Evolutionary conservation across 495 filamentous ascomycete genomes (phyloP).

Genomic region (Rusavskia elegans): DNA sequence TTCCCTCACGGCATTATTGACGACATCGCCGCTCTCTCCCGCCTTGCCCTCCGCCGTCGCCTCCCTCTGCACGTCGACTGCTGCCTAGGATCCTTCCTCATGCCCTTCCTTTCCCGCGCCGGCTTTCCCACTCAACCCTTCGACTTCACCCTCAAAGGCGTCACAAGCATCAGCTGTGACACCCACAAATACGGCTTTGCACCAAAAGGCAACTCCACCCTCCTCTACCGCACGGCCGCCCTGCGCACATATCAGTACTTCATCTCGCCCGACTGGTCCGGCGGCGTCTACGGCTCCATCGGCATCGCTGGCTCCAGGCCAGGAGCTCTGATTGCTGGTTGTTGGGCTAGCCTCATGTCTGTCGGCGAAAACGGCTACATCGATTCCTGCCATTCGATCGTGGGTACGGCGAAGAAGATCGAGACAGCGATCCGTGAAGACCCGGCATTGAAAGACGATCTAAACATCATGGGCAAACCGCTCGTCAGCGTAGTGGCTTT

Average conservation of each 20-base stretch:
- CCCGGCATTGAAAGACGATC: constrained; percentile 46
- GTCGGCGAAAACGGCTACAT: constrained; percentile 86
- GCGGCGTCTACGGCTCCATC: constrained; percentile 89
- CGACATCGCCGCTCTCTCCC: constrained; percentile 75
- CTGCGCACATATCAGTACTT: constrained; percentile 89
- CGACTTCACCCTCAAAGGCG: constrained; percentile 86
- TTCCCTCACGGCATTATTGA: constrained; percentile 98
- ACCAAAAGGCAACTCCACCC: constrained; percentile 84
- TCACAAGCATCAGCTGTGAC: constrained; percentile 89
- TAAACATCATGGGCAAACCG: constrained; percentile 70
- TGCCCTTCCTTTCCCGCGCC: constrained; percentile 80
- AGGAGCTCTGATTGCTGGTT: constrained; percentile 83
- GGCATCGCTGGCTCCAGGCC: constrained; percentile 81
- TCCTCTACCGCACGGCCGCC: constrained; percentile 69
- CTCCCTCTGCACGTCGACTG: constrained; percentile 93
- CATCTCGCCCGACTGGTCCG: constrained; percentile 85
- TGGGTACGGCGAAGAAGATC: constrained; percentile 74
- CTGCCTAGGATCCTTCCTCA: constrained; percentile 87
- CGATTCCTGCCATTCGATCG: constrained; percentile 66
- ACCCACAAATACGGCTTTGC: constrained; percentile 99
- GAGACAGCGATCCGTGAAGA: constrained; percentile 55
- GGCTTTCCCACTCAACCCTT: constrained; percentile 69
- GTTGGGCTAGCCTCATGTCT: constrained; percentile 80
- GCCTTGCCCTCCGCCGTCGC: constrained; percentile 52
- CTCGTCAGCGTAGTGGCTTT: constrained; percentile 86